Percentiles rank a stretch among this genome's conserved stretches.
phyloP scores from a whole-genome alignment of 2,329 filamentous ascomycete species.

The Arthrocladium fulminans region DNA sequence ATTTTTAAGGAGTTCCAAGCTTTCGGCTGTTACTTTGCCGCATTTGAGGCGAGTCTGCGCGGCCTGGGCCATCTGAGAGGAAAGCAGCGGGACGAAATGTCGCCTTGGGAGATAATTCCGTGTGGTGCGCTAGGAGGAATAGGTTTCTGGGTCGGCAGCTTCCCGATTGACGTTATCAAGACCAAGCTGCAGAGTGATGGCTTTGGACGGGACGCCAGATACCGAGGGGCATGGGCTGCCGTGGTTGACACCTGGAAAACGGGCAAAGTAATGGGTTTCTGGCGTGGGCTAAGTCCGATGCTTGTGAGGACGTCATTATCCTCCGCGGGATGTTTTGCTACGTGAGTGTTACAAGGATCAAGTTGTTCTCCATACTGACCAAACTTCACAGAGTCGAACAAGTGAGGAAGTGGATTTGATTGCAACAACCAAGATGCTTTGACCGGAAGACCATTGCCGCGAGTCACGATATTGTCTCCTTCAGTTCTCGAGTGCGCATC shows the following conservation, averaged over 20 bases:
- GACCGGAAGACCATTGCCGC: conserved; percentile 4
- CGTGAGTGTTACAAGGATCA: conserved; percentile 8
- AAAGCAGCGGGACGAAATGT: conserved; percentile 7
- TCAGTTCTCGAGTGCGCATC: not conserved
- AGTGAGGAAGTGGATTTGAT: not conserved
- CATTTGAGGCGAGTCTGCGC: conserved; percentile 12
- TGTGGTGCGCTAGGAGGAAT: conserved; percentile 12
- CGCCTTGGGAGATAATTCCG: conserved; percentile 2
- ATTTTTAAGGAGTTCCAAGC: conserved; percentile 11
- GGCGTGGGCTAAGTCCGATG: conserved; percentile 11
- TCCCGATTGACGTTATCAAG: conserved; percentile 15
- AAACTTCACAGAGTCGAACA: not conserved
- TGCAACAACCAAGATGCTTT: no score
- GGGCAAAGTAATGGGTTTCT: conserved; percentile 10
- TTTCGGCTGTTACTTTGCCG: conserved; percentile 11
- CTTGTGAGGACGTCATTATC: conserved; percentile 13
- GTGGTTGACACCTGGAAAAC: conserved; percentile 8
- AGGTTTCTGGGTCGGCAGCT: conserved; percentile 15
- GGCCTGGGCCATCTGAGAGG: not conserved
- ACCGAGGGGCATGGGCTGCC: conserved; percentile 9
- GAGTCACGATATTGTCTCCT: not conserved
- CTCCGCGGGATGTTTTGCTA: conserved; percentile 10
- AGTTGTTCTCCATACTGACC: not conserved
- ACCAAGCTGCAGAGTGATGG: conserved; percentile 12
- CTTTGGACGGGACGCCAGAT: conserved; percentile 9